Base-by-base conservation (phyloP, 768 basidiomycete species). In the Mycena albidolilacea region DNA sequence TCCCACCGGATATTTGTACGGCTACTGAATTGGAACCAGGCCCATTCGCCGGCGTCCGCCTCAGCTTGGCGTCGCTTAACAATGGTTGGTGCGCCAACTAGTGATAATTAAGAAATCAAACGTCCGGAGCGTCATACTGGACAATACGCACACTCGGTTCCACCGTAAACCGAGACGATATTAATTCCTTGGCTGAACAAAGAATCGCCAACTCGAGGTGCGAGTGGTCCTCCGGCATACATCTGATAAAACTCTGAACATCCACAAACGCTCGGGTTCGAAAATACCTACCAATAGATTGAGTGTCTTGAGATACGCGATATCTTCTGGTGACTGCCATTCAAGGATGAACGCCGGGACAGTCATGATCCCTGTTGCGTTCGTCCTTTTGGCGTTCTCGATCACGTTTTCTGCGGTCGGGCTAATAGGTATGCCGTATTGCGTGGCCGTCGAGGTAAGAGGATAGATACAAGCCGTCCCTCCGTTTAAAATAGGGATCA, bases 331-430 rank as follows among this genome's bases (percentile, higher is more conserved):
- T 5, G 79, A 78, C 67, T 82, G 79, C 84, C 86, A 86, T 55
- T 82, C 78, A 52, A 87, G 81, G 3, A 88, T 67, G 14, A 88
- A 77, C 0, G 83, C 58, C 0, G 87, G 86, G n/a, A 87, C 83
- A 0, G 78, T 81, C 43, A 84, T 74, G 1, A 87, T 64, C 2
- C 71, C 67, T 30, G 81, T 80, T 21, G 77, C 81, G 19, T 80
- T 76, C 0, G 79, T 80, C 35, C 78, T 69, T 14, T 74, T 74
- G 15, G 82, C 74, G 60, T 82, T 82, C 5, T 85, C 80, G 7
- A 88, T 69, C 38, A 85, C 80, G 67, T 84, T 86, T 5, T 84
- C 79, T 3, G 85, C 78, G 12, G 85, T 84, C 0, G 85, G 83
- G 38, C 80, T 77, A 7, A 83, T 69, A 2, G 88, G 87, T 37